phyloP scores from a whole-genome alignment of 1,284 basidiomycete genomes.

The Waitea zeae region DNA sequence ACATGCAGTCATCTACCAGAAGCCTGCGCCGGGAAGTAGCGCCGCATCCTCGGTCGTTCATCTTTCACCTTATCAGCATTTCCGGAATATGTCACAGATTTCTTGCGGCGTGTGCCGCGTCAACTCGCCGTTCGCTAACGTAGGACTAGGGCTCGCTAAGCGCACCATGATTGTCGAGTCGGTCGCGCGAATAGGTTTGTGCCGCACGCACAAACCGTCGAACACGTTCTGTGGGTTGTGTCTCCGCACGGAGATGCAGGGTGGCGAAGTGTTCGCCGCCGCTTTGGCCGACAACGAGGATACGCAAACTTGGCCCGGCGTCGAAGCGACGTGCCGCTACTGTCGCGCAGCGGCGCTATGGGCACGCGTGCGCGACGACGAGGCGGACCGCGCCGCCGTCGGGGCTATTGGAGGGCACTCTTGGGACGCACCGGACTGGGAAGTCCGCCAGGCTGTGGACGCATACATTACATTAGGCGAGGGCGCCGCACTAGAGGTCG shows the following conservation, averaged over 20 bases:
- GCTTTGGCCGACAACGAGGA: conserved; percentile 52
- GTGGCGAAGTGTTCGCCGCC: conserved; percentile 22
- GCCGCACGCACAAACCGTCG: conserved; percentile 39
- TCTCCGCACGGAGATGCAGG: conserved; percentile 23
- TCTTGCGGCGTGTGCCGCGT: conserved; percentile 55
- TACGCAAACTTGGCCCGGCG: conserved; percentile 41
- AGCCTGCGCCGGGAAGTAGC: conserved; percentile 13
- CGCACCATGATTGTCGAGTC: conserved; percentile 19
- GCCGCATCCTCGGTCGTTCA: conserved; percentile 13
- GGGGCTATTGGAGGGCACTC: conserved; percentile 24
- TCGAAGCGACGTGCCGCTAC: conserved; percentile 44
- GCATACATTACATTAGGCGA: conserved; percentile 55
- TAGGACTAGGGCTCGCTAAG: conserved; percentile 32
- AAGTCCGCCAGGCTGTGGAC: conserved; percentile 41
- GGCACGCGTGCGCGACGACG: conserved; percentile 25
- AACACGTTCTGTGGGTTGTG: conserved; percentile 46
- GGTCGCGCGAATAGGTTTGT: conserved; percentile 33
- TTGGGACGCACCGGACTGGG: conserved; percentile 37
- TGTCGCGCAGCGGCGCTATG: conserved; percentile 47
- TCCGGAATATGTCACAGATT: conserved; percentile 19
- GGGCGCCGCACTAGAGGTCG: conserved; percentile 45
- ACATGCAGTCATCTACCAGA: conserved; percentile 14
- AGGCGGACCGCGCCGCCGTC: conserved; percentile 32
- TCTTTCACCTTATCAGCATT: conserved; percentile 24
- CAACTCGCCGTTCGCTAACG: conserved; percentile 31